These are phyloP conservation scores for Cryptosporidium parvum DNA, from an alignment of 169 alveolate species.

Conservation along the genomic window DNA sequence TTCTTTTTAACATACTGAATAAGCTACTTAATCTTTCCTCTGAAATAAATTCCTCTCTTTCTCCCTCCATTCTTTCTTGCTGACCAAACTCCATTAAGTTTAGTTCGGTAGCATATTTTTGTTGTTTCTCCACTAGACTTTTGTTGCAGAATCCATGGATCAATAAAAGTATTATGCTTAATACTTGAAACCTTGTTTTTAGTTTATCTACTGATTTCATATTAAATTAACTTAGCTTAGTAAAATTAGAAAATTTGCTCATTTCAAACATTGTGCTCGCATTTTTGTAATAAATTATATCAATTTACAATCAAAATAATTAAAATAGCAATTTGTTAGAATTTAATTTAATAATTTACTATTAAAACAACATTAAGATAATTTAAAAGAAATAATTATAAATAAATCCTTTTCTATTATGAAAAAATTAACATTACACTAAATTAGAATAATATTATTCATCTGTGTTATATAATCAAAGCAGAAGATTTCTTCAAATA, in stretches of 20 bases:
- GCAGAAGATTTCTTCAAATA: too few species aligned
- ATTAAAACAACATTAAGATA: too few species aligned
- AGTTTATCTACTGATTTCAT: neutral
- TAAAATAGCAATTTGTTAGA: too few species aligned
- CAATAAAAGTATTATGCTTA: neutral
- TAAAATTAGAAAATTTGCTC: neutral
- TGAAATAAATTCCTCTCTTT: neutral
- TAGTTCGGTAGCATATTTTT: neutral
- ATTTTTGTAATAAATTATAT: neutral
- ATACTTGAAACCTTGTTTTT: neutral
- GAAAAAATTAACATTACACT: too few species aligned
- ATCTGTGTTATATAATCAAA: neutral
- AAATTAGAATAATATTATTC: too few species aligned
- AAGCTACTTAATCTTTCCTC: neutral
- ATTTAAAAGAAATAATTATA: too few species aligned
- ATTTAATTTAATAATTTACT: too few species aligned
- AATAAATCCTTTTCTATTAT: too few species aligned
- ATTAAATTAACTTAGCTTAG: neutral
- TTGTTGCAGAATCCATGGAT: neutral
- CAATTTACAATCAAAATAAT: neutral
- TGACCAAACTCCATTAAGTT: neutral
- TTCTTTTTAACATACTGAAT: neutral
- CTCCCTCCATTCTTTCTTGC: neutral
- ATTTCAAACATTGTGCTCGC: neutral
- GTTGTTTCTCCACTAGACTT: neutral